Base-by-base conservation (phyloP, 2,329 filamentous ascomycete species). In the Monilinia polystroma region DNA sequence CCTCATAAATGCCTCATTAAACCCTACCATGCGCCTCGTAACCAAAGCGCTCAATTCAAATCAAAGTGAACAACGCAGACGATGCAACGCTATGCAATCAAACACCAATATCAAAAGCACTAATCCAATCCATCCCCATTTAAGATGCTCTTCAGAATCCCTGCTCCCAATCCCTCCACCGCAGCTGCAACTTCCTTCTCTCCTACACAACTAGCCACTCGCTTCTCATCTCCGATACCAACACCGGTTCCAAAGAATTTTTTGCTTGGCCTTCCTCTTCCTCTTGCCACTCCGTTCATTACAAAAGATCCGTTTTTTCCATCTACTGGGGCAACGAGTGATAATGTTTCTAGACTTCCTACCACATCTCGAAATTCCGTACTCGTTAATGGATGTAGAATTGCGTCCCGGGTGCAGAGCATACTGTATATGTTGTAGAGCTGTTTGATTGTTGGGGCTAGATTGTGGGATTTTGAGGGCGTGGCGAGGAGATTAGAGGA, bases 341-440 rank as follows among this genome's bases (percentile, higher is more conserved):
- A 93, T 57, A 97, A 80, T 0, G 93, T 95, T 80, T 99, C 95
- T 63, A 99, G 79, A 72, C 92, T 96, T 47, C 90, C 88, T 26
- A 97, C 83, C 6, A 99, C 93, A 78, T 99, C 95, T 67, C 93
- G 87, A 78, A 99, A 99, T 77, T 99, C 95, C 6, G 92, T 95
- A 74, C 87, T 90, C 1, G 92, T 95, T 2, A 99, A 85, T 0
- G 94, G 91, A 72, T 97, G 93, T 2, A 99, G 84, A 12, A 96
- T 83, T n/a, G 93, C 91, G 74, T 98, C 94, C 47, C 87, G 86
- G 67, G 87, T 94, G 79, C 95, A 99, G 20, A 97, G 83, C 45
- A 85, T 81, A 67, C 87, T 88, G 79, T 99, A 99, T 2, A 91
- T 88, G 68, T 92, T 90, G 77, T 92, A 98, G 6, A 98, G 81